These are phyloP conservation scores for Erodium texanum DNA, from an alignment of 441 rosid species.

Conservation along the genomic window DNA sequence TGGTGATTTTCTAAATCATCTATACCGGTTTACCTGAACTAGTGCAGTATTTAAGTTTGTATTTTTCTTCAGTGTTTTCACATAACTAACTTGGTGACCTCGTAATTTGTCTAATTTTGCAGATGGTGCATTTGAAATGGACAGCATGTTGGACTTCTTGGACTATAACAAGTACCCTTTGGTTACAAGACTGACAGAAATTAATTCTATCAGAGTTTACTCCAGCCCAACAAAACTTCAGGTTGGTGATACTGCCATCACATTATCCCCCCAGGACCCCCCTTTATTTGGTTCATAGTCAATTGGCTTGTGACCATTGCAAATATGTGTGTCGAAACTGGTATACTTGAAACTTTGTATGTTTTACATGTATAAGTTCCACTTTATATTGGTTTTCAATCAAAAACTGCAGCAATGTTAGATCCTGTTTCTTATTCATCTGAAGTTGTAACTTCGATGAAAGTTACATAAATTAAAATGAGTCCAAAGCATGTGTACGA, in stretches of 20 bases:
- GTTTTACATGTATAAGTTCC: background rate
- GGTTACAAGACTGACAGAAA: constrained; percentile 63
- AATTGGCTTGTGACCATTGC: background rate
- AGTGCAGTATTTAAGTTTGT: background rate
- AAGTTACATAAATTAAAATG: background rate
- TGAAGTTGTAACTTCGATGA: background rate
- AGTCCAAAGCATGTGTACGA: no score
- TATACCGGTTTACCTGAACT: background rate
- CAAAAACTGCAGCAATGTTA: background rate
- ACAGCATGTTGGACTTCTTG: constrained; percentile 53
- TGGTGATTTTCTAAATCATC: constrained; percentile 4
- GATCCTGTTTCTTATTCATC: background rate
- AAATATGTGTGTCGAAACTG: background rate
- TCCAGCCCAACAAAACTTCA: constrained; percentile 71
- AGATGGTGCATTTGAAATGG: constrained; percentile 51
- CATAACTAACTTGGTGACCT: constrained; percentile 14
- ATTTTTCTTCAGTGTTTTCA: constrained; percentile 6
- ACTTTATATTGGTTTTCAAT: background rate
- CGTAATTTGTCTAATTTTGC: constrained; percentile 27
- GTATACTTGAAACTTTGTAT: background rate
- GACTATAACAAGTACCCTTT: constrained; percentile 67
- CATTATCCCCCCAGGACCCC: no score
- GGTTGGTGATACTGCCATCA: constrained; percentile 32
- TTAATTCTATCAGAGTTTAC: constrained; percentile 58
- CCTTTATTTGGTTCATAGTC: background rate